Evolutionary conservation across 2,329 filamentous ascomycete genomes (phyloP), one percentile per base, ranked within the genome.

Genomic region (Paecilomyces dactylethromorphus): DNA sequence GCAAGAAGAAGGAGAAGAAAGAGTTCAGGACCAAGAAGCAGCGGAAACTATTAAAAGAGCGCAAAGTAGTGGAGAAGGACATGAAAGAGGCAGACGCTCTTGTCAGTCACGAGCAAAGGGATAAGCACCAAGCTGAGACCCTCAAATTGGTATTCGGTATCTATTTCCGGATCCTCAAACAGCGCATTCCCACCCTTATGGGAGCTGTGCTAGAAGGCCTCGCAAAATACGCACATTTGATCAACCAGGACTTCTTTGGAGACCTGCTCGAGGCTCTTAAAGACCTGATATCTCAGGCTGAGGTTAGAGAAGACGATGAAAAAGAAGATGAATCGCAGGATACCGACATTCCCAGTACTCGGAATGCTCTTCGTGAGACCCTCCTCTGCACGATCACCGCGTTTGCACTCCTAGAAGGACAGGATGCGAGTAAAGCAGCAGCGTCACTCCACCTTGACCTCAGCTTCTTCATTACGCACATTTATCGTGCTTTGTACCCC

Each of bases 181-280:
- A 87, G 57, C 86, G 92, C 26, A 83, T 86, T 24, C 87, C 91
- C 13, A 86, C 89, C 64, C 84, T 99, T 18, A 97, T 97, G 91
- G 94, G 94, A n/a, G 92, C 93, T 13, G 92, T 97, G 0, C 83
- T 99, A 4, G 94, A 97, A 78, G 94, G 94, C 29, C 79, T 99
- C 22, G 92, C 93, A 55, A 92, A 92, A 71, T 99, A 96, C 71
- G 88, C 92, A 3, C 94, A 97, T 72, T 83, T 99, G 60, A 99
- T 99, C 81, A 99, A 99, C 78, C 92, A 99, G 71, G 91, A 99
- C 71, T 97, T 99, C 80, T 99, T 99, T 68, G 94, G 93, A 29
- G 94, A 99, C 71, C 82, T 99, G 31, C 84, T 99, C 11, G 94
- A 97, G 76, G 93, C 92, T 0, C 81, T 99, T 45, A 95, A 96